Conservation (phyloP, 2,329 filamentous ascomycete species). For the Thermothelomyces thermophilus region DNA sequence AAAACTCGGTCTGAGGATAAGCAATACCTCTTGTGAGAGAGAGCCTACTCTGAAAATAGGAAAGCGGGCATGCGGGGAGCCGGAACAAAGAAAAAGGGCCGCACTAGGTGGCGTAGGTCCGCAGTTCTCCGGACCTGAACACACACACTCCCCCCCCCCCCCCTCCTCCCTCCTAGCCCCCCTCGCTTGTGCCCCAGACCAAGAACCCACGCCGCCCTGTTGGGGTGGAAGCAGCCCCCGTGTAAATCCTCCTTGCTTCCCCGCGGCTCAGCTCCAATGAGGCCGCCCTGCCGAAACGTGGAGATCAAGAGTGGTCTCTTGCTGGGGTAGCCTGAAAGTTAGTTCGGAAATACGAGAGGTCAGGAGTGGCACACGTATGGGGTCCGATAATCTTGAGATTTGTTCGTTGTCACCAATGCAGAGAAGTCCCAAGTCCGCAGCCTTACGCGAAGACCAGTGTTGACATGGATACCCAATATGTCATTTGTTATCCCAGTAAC, state of each 20-base stretch:
- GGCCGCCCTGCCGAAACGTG: constrained; percentile 7
- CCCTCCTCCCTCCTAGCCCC: background rate
- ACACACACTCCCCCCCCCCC: no score
- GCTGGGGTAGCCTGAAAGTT: background rate
- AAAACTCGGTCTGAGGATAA: background rate
- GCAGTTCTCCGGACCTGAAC: no score
- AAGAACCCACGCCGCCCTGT: constrained; percentile 5
- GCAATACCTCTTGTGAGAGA: no score
- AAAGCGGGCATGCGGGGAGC: background rate
- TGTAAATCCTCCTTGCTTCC: background rate
- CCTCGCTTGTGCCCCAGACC: background rate
- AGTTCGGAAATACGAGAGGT: background rate
- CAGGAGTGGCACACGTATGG: constrained; percentile 1
- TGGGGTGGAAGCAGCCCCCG: background rate
- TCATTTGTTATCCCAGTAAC: background rate
- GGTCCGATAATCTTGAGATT: background rate
- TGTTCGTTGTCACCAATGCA: background rate
- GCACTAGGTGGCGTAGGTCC: no score
- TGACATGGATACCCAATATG: background rate
- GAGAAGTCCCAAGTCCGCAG: no score
- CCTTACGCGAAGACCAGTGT: background rate
- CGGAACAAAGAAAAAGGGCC: background rate
- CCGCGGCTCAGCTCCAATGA: constrained; percentile 4
- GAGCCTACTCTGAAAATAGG: background rate
- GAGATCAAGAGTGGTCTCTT: background rate